Evolutionary conservation across 2,329 filamentous ascomycete species (phyloP).

Genomic region (Pseudocercospora eumusae): DNA sequence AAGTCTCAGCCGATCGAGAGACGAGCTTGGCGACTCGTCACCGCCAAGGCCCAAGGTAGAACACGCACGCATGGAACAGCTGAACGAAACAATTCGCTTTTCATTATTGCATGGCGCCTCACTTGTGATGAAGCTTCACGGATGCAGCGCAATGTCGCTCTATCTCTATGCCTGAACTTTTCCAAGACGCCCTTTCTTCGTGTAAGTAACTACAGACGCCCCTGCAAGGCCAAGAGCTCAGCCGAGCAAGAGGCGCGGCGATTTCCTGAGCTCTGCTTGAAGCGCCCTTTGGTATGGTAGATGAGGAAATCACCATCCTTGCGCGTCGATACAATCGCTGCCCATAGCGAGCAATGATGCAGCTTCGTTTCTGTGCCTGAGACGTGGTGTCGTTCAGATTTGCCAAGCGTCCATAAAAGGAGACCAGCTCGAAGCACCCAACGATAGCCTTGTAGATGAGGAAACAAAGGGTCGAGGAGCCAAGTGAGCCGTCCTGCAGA

Average conservation of each 20-base stretch:
- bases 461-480: not conserved
- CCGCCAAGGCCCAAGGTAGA: too few species aligned
- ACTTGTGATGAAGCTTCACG: not conserved
- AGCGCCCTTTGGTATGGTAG: not conserved
- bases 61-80: too few species aligned
- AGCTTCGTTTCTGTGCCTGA: not conserved
- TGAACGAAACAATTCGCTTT: not conserved
- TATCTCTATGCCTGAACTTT: not conserved
- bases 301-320: not conserved
- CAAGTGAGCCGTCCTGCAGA: not conserved
- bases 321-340: not conserved
- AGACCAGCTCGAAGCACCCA: not conserved
- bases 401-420: not conserved
- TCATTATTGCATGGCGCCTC: not conserved
- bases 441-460: not conserved
- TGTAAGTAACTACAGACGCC: not conserved
- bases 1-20: not conserved
- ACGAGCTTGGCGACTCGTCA: not conserved
- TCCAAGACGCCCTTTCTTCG: too few species aligned
- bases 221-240: constrained; percentile 2
- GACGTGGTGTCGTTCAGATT: not conserved
- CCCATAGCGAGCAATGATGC: not conserved
- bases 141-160: not conserved
- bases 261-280: not conserved
- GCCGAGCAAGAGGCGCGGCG: not conserved